Evolutionary conservation across 2,329 filamentous ascomycete genomes (phyloP).

Genomic region (Sarocladium oryzae): DNA sequence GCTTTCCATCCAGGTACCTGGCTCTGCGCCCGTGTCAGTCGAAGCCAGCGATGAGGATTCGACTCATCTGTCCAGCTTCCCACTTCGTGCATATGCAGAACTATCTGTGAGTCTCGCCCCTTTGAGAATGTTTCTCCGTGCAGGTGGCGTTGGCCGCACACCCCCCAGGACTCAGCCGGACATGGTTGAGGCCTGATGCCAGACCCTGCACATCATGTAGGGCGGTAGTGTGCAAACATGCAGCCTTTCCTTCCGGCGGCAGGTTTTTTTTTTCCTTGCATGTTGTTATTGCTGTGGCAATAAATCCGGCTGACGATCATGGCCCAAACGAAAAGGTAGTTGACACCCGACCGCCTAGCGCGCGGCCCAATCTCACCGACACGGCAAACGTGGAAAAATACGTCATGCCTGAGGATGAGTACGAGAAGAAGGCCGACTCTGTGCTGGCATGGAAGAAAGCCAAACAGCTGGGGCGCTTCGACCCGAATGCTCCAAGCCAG

Average conservation of each 20-base stretch:
- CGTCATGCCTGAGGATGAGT: slow-evolving; percentile 76
- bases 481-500: slow-evolving; percentile 70
- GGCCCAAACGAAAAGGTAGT: slow-evolving; percentile 50
- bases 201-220: not conserved
- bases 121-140: not conserved
- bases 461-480: slow-evolving; percentile 94
- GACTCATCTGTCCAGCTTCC: slow-evolving; percentile 56
- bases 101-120: slow-evolving; percentile 59
- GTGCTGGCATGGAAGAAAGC: slow-evolving; percentile 93
- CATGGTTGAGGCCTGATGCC: slow-evolving; percentile 4
- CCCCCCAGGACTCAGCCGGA: not conserved
- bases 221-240: not conserved
- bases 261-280: not conserved
- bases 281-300: too few species aligned
- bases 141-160: slow-evolving; percentile 3
- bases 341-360: slow-evolving; percentile 70
- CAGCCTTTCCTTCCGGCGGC: not conserved
- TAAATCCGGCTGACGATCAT: not conserved
- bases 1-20: slow-evolving; percentile 60
- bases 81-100: slow-evolving; percentile 68
- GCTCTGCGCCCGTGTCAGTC: slow-evolving; percentile 54
- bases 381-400: slow-evolving; percentile 81
- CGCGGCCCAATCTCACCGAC: slow-evolving; percentile 75
- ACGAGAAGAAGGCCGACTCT: slow-evolving; percentile 78
- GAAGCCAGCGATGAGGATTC: slow-evolving; percentile 68